phyloP scores from a whole-genome alignment of 2,329 filamentous ascomycete genomes.

The Pseudogymnoascus sp. region DNA sequence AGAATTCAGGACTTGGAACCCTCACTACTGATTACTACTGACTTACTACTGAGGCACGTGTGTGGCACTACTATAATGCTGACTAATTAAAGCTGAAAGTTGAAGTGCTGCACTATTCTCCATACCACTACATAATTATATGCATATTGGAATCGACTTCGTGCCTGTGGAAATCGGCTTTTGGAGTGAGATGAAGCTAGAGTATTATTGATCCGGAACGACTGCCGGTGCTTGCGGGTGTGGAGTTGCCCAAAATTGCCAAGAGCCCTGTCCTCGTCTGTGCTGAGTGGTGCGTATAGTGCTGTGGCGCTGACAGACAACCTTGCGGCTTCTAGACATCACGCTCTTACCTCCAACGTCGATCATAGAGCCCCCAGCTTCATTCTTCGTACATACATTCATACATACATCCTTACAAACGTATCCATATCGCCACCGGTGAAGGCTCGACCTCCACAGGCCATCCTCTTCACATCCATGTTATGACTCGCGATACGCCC shows the following conservation, averaged over 20 bases:
- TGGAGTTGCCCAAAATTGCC: background rate
- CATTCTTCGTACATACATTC: background rate
- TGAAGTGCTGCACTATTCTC: background rate
- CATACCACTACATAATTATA: background rate
- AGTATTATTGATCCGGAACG: background rate
- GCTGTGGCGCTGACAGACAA: background rate
- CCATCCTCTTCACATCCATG: conserved; percentile 29
- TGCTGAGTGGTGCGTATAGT: background rate
- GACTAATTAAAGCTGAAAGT: background rate
- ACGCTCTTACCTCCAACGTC: conserved; percentile 1
- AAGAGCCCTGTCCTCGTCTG: background rate
- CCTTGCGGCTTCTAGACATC: background rate
- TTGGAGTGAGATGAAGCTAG: background rate
- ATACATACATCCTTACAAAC: background rate
- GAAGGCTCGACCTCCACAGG: conserved; percentile 2
- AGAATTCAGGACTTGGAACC: background rate
- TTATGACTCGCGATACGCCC: conserved; percentile 44
- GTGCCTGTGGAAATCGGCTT: background rate
- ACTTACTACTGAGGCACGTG: background rate
- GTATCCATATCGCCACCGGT: background rate
- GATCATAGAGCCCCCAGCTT: background rate
- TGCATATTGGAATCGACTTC: background rate
- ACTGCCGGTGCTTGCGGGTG: background rate
- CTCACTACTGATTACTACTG: too few species aligned
- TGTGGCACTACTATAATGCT: background rate